These are phyloP conservation scores for Limonium bicolor DNA, from an alignment of 148 eudicot genomes.

Conservation along the genomic window DNA sequence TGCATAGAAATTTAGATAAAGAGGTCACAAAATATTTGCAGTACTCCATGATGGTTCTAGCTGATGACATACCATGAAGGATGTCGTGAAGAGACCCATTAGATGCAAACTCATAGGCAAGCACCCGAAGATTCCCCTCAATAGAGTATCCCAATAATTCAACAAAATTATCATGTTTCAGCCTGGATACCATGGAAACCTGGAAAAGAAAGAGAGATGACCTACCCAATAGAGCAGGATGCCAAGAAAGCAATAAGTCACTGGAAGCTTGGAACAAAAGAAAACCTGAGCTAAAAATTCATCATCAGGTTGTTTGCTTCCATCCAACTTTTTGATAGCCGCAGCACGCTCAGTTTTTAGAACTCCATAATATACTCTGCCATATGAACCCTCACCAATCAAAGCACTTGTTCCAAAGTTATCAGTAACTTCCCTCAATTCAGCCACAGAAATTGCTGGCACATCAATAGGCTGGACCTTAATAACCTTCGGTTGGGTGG, in stretches of 20 bases:
- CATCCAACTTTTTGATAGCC: conserved; percentile 83
- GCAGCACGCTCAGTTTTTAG: conserved; percentile 46
- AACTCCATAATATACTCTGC: conserved; percentile 62
- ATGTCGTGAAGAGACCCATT: conserved; percentile 81
- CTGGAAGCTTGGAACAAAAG: not conserved
- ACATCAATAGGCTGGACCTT: conserved; percentile 47
- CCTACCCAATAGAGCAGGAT: conserved; percentile 1
- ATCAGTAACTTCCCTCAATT: conserved; percentile 61
- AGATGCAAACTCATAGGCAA: conserved; percentile 82
- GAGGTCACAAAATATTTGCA: not conserved
- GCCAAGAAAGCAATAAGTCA: not conserved
- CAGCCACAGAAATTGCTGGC: conserved; percentile 52
- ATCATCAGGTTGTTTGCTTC: conserved; percentile 48
- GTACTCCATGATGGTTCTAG: not conserved
- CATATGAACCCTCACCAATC: conserved; percentile 91
- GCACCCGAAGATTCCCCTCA: conserved; percentile 47
- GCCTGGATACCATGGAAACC: conserved; percentile 74
- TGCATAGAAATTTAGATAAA: not conserved
- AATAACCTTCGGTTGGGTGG: conserved; percentile 33
- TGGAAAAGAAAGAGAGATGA: conserved; percentile 11
- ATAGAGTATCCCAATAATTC: conserved; percentile 76
- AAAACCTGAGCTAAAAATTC: conserved; percentile 77
- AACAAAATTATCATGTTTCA: conserved; percentile 73
- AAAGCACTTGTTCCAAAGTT: conserved; percentile 67
- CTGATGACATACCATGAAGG: conserved; percentile 44